Conservation (phyloP, 306 rosid genomes). For the Corylus heterophylla region DNA sequence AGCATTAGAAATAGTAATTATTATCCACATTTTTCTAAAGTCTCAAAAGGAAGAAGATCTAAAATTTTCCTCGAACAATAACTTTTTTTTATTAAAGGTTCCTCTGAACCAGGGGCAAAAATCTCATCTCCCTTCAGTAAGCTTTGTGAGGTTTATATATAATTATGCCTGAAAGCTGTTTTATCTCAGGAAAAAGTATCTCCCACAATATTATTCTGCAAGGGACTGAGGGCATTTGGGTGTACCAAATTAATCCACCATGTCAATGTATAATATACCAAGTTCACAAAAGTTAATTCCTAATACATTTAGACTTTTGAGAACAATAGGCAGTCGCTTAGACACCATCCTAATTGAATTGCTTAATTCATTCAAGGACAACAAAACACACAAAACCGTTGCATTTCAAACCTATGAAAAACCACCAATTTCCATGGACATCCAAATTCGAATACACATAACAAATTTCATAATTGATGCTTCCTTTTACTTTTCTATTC, state of each 20-base stretch:
- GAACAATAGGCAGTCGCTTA: background rate
- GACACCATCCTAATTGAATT: background rate
- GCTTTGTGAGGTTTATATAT: background rate
- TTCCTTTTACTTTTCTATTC: background rate
- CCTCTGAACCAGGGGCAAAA: background rate
- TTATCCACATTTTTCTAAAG: constrained; percentile 2
- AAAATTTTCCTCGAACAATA: too few species aligned
- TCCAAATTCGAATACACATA: background rate
- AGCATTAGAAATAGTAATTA: constrained; percentile 7
- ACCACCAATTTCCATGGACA: background rate
- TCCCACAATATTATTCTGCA: background rate
- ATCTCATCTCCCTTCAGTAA: background rate
- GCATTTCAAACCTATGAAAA: background rate
- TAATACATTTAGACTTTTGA: background rate
- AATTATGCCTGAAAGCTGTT: background rate
- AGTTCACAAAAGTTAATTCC: background rate
- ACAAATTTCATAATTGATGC: constrained; percentile 1
- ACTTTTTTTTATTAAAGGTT: background rate
- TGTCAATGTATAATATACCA: background rate
- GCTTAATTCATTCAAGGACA: background rate
- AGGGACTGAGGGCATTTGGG: background rate
- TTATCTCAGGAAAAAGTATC: background rate
- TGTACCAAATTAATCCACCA: background rate
- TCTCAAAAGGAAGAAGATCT: background rate
- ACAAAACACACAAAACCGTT: background rate